Base-by-base conservation (phyloP, 148 eudicot species). In the Camellia lanceoleosa region DNA sequence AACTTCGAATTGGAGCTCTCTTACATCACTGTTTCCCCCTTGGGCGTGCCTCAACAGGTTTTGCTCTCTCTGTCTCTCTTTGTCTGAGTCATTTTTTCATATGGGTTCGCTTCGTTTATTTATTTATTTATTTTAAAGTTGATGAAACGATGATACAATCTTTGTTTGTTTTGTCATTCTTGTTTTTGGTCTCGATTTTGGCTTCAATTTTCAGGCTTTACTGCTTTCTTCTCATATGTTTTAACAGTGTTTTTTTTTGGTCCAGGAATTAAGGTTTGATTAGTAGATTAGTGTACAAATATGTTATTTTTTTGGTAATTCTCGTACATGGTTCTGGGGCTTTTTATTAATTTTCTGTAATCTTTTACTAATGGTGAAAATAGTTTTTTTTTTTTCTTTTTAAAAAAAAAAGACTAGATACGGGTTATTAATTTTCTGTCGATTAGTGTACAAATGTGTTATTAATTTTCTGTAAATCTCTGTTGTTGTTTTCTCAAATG, bases 21-120 rank as follows among this genome's bases (percentile, higher is more conserved):
- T 77, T 91, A 91, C 83, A 80, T 86, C 20, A 87, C 86, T 44
- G 89, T 80, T 75, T 87, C 90, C 70, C 92, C 94, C 30, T 83
- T 91, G 71, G 92, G 90, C 46, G 89, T 89, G 61, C 81, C 89
- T 55, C 94, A 90, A 65, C 89, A 85, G 91, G 93, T 89, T 44
- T 46, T 11, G 10, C 20, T 56, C 46, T 61, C 51, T 75, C 61
- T 59, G 4, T 68, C 55, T 66, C 61, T 13, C 52, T 44, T 2
- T 62, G 23, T 19, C 18, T 19, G 52, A 7, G 52, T 49, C 52
- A 16, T 6, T 49, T 49, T 49, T 7, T 49, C 52, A 15, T 68
- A 8, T 43, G n/a, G 10, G 11, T 51, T 64, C 2, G 71, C 14
- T 63, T 38, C 16, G 20, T 14, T 13, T 58, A 6, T 5, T 30